These are phyloP conservation scores for Tylopilus sp. DNA, from an alignment of 768 basidiomycete species.

Conservation along the genomic window DNA sequence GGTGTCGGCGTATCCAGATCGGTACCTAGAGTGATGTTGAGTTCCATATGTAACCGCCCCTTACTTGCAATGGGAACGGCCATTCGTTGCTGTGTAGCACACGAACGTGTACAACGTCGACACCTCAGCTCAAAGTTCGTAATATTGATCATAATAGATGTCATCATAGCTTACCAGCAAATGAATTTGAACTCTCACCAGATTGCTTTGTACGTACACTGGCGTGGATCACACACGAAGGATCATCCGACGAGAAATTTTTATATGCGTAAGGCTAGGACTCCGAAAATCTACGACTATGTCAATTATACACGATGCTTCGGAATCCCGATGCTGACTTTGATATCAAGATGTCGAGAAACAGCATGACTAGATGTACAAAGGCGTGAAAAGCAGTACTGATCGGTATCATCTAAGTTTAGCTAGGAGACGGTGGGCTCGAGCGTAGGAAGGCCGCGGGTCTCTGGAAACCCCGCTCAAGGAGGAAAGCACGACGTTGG, in stretches of 20 bases:
- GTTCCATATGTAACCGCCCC: no score
- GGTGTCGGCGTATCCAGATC: no score
- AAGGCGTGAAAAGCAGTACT: background rate
- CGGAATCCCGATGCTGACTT: background rate
- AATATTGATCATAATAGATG: no score
- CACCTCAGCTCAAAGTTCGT: no score
- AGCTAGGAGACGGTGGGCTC: constrained; percentile 13
- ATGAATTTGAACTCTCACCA: no score
- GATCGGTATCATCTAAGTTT: background rate
- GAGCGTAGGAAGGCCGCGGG: constrained; percentile 29
- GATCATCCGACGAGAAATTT: background rate
- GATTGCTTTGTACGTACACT: no score
- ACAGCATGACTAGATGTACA: constrained; percentile 8
- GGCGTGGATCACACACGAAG: no score
- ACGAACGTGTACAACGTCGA: no score
- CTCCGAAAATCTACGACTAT: background rate
- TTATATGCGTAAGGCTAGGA: background rate
- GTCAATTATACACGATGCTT: background rate
- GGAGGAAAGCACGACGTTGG: constrained; percentile 23
- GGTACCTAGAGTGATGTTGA: no score
- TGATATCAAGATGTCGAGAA: background rate
- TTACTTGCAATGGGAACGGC: no score
- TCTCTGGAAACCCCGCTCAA: constrained; percentile 23
- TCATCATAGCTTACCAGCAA: no score
- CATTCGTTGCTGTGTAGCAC: no score